Base-by-base conservation (phyloP, 345 rosid genomes). In the Citrus inodora region DNA sequence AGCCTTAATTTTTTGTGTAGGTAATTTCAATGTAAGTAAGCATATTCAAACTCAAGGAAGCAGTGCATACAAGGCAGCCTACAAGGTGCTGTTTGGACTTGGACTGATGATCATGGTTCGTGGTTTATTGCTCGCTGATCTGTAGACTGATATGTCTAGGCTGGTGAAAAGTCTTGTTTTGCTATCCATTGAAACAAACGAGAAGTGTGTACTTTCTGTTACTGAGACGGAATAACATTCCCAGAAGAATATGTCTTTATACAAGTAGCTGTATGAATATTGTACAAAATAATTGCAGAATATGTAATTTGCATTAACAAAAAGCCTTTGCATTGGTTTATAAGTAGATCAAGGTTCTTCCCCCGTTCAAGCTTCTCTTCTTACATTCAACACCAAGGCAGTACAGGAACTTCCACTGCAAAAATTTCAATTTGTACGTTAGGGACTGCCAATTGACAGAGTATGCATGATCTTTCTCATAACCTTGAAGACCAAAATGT, bases 21-120 rank as follows among this genome's bases (percentile, higher is more conserved):
- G 97, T 61, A 19, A 87, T 81, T 92, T 96, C 83, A 76, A 92
- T 48, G 98, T 94, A 71, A 74, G 81, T 0, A 88, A 91, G 80
- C 97, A 90, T 81, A 74, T 93, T 35, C 80, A 88, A 83, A 86
- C 83, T 48, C 89, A 87, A 79, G 85, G 53, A 80, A 82, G 61
- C 73, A 80, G 69, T 40, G 89, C 80, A 42, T 70, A 70, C 79
- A 89, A 79, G 71, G 61, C 66, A 19, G 70, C 67, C 30, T 55
- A 40, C 66, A 75, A 67, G 70, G 32, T 82, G 66, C 77, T 88
- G 68, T 10, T 86, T 11, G 86, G 85, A 73, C 71, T 86, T 24
- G 84, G 80, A 46, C 48, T 83, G 65, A 84, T 87, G 78, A 75
- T 87, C 63, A 58, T 82, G 14, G 88, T 76, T 19, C 55, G 62